phyloP scores from a whole-genome alignment of 2,329 filamentous ascomycete species.

The Rutstroemia sp. region DNA sequence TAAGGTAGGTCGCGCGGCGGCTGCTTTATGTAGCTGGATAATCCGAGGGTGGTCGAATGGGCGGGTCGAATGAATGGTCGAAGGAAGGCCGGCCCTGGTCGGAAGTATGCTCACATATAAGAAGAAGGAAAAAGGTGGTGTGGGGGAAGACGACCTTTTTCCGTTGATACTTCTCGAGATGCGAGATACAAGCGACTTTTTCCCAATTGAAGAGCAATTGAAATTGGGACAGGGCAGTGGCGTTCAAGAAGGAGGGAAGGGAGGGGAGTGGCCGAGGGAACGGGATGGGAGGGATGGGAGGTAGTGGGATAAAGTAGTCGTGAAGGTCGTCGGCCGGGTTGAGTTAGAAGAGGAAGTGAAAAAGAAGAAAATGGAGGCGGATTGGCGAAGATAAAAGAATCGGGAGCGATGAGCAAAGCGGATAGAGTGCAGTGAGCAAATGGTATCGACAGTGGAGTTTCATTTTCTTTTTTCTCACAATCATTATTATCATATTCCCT shows the following conservation, averaged over 20 bases:
- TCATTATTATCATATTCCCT: constrained; percentile 7
- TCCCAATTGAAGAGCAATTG: neutral
- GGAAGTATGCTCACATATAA: neutral
- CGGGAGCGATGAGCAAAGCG: neutral
- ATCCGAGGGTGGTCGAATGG: neutral
- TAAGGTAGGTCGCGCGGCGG: neutral
- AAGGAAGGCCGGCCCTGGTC: constrained; percentile 3
- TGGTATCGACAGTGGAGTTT: constrained; percentile 10
- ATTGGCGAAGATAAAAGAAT: constrained; percentile 9
- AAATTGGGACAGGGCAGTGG: neutral
- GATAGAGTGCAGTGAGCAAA: constrained; percentile 1
- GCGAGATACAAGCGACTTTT: neutral
- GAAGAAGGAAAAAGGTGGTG: neutral
- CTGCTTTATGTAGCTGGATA: neutral
- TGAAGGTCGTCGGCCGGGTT: neutral
- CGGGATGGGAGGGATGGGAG: neutral
- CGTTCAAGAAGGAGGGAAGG: neutral
- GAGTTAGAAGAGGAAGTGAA: neutral
- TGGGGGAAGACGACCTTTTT: neutral
- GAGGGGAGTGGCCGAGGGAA: neutral
- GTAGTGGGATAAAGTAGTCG: neutral
- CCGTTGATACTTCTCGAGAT: neutral
- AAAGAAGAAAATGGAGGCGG: neutral
- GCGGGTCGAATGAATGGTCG: neutral
- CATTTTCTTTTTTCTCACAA: neutral